These are phyloP conservation scores for Thelephora ganbajun DNA, from an alignment of 768 basidiomycete species.

Conservation along the genomic window DNA sequence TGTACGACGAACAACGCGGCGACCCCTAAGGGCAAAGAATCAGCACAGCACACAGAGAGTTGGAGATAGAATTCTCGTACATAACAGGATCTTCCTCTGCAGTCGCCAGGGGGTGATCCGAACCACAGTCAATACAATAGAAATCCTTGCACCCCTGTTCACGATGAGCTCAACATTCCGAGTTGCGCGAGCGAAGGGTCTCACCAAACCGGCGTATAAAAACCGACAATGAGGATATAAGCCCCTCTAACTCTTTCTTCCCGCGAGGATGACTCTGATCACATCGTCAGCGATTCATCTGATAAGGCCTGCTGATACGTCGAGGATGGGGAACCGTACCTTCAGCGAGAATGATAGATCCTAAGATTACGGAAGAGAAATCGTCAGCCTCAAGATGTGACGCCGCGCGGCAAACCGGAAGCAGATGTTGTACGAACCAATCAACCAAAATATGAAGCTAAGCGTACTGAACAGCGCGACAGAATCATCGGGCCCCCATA, in stretches of 20 bases:
- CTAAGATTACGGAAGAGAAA: too few relatives aligned
- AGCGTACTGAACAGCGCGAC: too few relatives aligned
- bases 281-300: too few relatives aligned
- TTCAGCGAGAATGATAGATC: too few relatives aligned
- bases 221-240: neutral
- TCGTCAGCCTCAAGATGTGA: too few relatives aligned
- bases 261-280: too few relatives aligned
- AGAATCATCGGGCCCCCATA: too few relatives aligned
- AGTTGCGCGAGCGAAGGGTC: neutral
- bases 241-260: neutral
- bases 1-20: neutral
- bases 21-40: neutral
- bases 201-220: neutral
- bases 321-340: too few relatives aligned
- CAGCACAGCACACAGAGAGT: neutral
- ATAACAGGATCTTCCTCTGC: neutral
- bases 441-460: too few relatives aligned
- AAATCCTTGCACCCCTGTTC: neutral
- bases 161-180: neutral
- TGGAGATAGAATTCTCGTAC: neutral
- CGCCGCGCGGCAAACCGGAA: too few relatives aligned
- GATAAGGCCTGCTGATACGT: too few relatives aligned
- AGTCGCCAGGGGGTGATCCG: neutral
- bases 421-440: too few relatives aligned
- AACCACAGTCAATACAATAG: neutral